Evolutionary conservation across 768 basidiomycete genomes (phyloP), one percentile per base, ranked within the genome.

Genomic region (Pulveroboletus sp.): DNA sequence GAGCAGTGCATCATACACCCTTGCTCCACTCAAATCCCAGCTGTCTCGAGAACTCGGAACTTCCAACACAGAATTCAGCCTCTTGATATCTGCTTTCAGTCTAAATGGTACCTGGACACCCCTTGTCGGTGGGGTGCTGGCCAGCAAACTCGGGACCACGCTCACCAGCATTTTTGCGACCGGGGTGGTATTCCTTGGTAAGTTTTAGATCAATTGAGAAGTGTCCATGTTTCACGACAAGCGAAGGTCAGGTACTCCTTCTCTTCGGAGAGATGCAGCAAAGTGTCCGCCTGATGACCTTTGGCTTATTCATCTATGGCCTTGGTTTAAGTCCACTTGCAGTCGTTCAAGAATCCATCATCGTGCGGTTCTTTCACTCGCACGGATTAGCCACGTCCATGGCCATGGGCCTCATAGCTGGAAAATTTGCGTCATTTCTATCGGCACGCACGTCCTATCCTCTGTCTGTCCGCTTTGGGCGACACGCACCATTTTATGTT

Each of bases 341-440:
- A 1, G 89, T 93, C 7, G 82, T 86, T 2, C 90, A 87, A 69
- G 89, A 92, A 65, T 85, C 85, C 6, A 89, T 90, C 55, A 87
- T 92, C 44, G 85, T 89, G 36, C 83, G 85, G 22, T 87, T 87
- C 70, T 91, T 89, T 73, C 80, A 78, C 54, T 78, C 82, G 1
- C 85, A 83, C 62, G 86, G 86, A 2, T 72, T 91, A 1, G 89
- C 86, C 2, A 72, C 84, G 8, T 85, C 86, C 2, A 80, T 93
- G 70, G 88, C 88, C 0, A 73, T 91, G n/a, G 90, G 89, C 19
- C 82, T 93, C 14, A 76, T 93, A 20, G 85, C 81, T 4, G 90
- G 90, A 30, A 93, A 91, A 65, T 80, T 76, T 10, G 79, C 86
- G 0, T 86, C 86, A 6, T 93, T 91, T 62, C 52, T 89, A 29